Evolutionary conservation across 306 rosid genomes (phyloP).

Genomic region (Cucurbita argyrosperma): DNA sequence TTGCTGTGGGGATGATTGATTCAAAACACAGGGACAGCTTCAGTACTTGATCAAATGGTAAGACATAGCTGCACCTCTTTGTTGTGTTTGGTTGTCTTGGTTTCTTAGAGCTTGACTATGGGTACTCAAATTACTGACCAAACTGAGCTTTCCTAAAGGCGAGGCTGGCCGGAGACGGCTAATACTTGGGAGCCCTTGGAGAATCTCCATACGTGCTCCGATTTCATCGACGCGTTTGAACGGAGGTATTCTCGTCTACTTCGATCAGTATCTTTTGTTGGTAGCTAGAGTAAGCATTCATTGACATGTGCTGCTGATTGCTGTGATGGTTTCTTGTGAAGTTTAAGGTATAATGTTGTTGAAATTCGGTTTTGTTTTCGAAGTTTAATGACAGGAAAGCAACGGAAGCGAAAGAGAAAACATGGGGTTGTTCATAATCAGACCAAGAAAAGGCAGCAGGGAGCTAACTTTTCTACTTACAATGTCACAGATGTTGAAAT

Average conservation of each 20-base stretch:
- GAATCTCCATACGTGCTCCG: conserved; percentile 75
- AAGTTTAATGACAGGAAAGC: conserved; percentile 50
- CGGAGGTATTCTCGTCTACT: conserved; percentile 34
- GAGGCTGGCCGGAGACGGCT: conserved; percentile 86
- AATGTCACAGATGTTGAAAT: conserved; percentile 34
- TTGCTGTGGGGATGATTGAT: conserved; percentile 3
- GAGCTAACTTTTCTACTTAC: conserved; percentile 28
- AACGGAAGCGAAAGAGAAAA: conserved; percentile 49
- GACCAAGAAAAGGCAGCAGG: conserved; percentile 59
- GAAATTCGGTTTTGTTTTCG: neutral
- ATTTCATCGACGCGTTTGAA: conserved; percentile 68
- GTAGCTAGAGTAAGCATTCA: neutral
- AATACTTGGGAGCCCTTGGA: conserved; percentile 94
- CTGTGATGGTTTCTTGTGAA: neutral
- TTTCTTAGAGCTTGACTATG: neutral
- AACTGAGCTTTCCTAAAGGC: conserved; percentile 31
- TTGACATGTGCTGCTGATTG: neutral
- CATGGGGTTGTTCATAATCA: conserved; percentile 30
- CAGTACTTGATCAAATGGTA: conserved; percentile 92
- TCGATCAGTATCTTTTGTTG: neutral
- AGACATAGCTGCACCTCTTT: conserved; percentile 6
- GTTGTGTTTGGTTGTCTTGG: neutral
- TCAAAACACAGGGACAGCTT: conserved; percentile 44
- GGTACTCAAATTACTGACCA: neutral
- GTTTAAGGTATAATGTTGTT: conserved; percentile 3